Evolutionary conservation across 805 yeast species (phyloP).

Genomic region (Ogataea angusta): DNA sequence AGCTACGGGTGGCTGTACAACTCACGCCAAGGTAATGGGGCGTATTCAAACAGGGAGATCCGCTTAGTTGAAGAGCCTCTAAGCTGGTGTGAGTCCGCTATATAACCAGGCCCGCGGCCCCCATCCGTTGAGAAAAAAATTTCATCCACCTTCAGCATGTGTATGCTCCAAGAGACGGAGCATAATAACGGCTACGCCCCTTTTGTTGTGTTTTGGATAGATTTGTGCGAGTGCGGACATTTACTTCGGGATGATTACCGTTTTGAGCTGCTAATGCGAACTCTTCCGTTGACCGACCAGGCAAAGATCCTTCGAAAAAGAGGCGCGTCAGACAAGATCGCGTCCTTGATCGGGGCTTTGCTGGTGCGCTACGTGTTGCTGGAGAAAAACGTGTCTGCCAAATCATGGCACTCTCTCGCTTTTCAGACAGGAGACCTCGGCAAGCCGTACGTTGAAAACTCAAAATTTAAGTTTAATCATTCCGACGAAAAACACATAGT

Average conservation of each 20-base stretch:
- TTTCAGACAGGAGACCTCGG: conserved; percentile 44
- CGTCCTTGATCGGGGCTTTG: conserved; percentile 43
- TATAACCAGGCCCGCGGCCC: too few species aligned
- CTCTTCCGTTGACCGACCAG: conserved; percentile 43
- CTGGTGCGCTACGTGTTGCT: conserved; percentile 44
- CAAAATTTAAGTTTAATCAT: conserved; percentile 47
- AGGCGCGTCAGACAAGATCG: conserved; percentile 32
- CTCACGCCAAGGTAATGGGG: too few species aligned
- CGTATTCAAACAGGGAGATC: too few species aligned
- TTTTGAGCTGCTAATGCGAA: conserved; percentile 49
- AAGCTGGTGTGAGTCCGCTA: too few species aligned
- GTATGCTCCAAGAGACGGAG: too few species aligned
- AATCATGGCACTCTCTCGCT: conserved; percentile 17
- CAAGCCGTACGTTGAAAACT: conserved; percentile 46
- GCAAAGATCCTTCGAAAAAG: conserved; percentile 39
- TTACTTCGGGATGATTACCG: conserved; percentile 33
- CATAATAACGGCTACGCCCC: background rate
- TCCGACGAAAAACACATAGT: conserved; percentile 55
- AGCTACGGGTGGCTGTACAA: too few species aligned
- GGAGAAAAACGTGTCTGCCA: conserved; percentile 20
- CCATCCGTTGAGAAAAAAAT: background rate
- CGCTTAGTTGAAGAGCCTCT: too few species aligned
- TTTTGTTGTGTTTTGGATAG: conserved; percentile 4
- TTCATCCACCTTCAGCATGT: background rate
- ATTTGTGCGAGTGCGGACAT: conserved; percentile 1